These are phyloP conservation scores for Penicillium nordicum DNA, from an alignment of 2,329 filamentous ascomycete species.

Conservation along the genomic window DNA sequence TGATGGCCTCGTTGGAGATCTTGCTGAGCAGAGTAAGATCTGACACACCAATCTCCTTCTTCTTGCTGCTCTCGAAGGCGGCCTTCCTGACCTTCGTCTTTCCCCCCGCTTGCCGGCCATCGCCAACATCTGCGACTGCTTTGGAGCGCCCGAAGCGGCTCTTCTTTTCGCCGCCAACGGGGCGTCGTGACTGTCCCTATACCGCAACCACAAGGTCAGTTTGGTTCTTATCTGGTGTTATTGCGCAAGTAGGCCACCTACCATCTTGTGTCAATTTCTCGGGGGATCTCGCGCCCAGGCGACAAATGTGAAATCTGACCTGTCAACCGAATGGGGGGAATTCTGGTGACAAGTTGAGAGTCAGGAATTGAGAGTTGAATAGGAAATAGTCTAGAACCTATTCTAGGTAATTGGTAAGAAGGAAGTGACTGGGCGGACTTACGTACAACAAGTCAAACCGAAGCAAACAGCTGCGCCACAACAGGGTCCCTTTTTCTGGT, in stretches of 20 bases:
- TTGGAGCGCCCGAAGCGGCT: conserved; percentile 44
- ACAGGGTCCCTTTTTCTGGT: conserved; percentile 8
- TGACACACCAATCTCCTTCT: conserved; percentile 98
- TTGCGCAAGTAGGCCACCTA: conserved; percentile 19
- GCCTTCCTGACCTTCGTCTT: conserved; percentile 85
- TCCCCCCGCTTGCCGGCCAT: conserved; percentile 44
- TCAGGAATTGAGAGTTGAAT: conserved; percentile 9
- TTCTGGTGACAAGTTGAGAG: not conserved
- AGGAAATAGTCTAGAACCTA: conserved; percentile 1
- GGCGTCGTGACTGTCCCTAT: conserved; percentile 45
- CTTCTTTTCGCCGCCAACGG: conserved; percentile 43
- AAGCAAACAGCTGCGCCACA: conserved; percentile 28
- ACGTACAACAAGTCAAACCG: conserved; percentile 24
- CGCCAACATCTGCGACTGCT: conserved; percentile 41
- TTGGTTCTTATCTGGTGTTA: not conserved
- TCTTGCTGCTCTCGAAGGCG: conserved; percentile 92
- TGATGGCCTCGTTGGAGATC: conserved; percentile 98
- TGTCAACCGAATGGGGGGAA: conserved; percentile 17
- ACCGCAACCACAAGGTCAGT: conserved; percentile 19
- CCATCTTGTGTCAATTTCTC: conserved; percentile 36
- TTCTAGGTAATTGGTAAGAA: conserved; percentile 10
- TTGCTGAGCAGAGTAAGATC: conserved; percentile 97
- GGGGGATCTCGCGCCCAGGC: conserved; percentile 29
- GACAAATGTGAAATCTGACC: conserved; percentile 28
- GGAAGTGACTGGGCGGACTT: conserved; percentile 16